Evolutionary conservation across 352 stramenopile genomes (phyloP).

Genomic region (Phytophthora pisi): DNA sequence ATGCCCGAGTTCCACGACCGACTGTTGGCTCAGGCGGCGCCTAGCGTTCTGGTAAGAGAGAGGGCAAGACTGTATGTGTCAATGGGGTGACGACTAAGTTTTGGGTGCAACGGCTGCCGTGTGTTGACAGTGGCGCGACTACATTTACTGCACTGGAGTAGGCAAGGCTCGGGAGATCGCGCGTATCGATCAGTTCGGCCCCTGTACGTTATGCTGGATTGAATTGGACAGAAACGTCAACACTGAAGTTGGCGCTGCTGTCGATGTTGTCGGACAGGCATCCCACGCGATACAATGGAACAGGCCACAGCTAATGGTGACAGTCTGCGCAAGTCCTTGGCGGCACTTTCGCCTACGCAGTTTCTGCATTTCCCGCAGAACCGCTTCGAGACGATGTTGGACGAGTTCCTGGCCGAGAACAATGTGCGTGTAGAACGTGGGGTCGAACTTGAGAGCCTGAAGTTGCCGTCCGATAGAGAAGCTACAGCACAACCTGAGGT

Average conservation of each 20-base stretch:
- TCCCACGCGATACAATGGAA: slow-evolving; percentile 40
- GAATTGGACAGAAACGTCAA: not conserved
- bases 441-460: slow-evolving; percentile 59
- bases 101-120: not conserved
- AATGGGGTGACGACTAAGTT: slow-evolving; percentile 5
- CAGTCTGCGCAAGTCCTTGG: slow-evolving; percentile 43
- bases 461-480: slow-evolving; percentile 15
- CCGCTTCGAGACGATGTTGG: slow-evolving; percentile 75
- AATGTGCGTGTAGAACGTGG: slow-evolving; percentile 60
- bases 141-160: slow-evolving; percentile 83
- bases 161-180: slow-evolving; percentile 72
- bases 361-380: slow-evolving; percentile 89
- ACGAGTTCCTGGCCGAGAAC: slow-evolving; percentile 54
- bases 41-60: slow-evolving; percentile 55
- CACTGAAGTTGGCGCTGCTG: slow-evolving; percentile 10
- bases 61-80: not conserved
- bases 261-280: slow-evolving; percentile 35
- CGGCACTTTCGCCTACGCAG: slow-evolving; percentile 70
- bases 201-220: slow-evolving; percentile 40
- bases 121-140: slow-evolving; percentile 74
- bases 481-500: slow-evolving; percentile 30
- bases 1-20: slow-evolving; percentile 79
- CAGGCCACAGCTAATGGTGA: slow-evolving; percentile 29
- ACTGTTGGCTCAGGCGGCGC: slow-evolving; percentile 61
- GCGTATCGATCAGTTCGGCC: slow-evolving; percentile 81